These are phyloP conservation scores for Fusarium siculi DNA, from an alignment of 2,329 filamentous ascomycete genomes.

Conservation along the genomic window DNA sequence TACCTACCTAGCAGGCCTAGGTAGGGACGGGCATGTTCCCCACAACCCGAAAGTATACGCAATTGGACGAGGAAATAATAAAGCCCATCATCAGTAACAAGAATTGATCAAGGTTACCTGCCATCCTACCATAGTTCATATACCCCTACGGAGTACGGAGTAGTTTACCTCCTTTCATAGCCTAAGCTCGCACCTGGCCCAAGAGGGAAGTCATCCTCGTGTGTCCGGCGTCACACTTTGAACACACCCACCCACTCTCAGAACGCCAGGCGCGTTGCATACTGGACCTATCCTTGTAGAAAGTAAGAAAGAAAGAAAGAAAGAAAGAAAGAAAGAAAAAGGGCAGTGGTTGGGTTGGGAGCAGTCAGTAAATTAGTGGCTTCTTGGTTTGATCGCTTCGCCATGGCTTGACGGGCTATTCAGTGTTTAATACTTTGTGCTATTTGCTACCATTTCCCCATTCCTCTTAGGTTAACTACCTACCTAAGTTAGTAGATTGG, in stretches of 20 bases:
- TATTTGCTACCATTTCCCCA: neutral
- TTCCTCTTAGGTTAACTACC: neutral
- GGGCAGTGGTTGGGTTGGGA: neutral
- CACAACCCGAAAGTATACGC: neutral
- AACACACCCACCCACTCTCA: neutral
- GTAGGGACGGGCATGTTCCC: neutral
- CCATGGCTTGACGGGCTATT: neutral
- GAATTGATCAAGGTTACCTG: neutral
- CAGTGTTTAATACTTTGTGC: neutral
- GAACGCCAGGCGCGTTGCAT: neutral
- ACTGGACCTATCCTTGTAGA: conserved; percentile 2
- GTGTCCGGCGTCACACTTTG: neutral
- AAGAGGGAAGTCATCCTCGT: conserved; percentile 31
- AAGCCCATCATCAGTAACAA: neutral
- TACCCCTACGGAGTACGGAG: too few relatives aligned
- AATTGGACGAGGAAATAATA: neutral
- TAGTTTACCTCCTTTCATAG: neutral
- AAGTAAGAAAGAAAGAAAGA: neutral
- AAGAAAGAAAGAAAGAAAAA: neutral
- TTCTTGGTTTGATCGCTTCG: neutral
- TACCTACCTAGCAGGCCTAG: neutral
- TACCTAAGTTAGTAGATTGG: neutral
- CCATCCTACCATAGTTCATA: neutral
- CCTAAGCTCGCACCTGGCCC: neutral
- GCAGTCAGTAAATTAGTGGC: neutral